Percentiles rank a stretch among this genome's conserved stretches.
Evolutionary conservation across 192 early-diverging fungal species (phyloP).

Genomic region (Coemansia reversa): DNA sequence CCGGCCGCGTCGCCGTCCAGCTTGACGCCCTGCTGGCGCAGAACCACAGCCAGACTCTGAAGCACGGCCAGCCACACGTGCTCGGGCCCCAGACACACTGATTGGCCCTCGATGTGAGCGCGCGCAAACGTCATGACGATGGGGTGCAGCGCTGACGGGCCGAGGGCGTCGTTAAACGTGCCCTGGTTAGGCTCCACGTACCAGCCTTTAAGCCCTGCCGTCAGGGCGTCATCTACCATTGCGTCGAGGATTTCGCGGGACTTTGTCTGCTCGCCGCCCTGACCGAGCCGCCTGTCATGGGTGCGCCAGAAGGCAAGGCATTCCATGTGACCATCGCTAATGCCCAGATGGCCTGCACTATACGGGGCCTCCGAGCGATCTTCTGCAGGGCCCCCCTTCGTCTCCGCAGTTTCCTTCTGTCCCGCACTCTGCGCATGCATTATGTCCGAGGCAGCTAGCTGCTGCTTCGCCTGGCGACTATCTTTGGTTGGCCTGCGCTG

Average conservation of each 20-base stretch:
- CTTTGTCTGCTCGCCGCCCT: constrained; percentile 10
- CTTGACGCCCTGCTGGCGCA: constrained; percentile 8
- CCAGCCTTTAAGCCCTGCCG: constrained; percentile 29
- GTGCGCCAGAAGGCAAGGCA: constrained; percentile 25
- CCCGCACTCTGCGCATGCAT: constrained; percentile 9
- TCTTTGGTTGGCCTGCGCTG: not conserved
- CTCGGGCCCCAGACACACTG: constrained; percentile 35
- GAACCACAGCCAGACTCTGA: constrained; percentile 30
- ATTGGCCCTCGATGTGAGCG: constrained; percentile 28
- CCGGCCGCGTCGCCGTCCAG: not conserved
- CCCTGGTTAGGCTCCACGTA: constrained; percentile 29
- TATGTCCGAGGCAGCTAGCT: not conserved
- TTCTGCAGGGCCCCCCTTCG: constrained; percentile 13
- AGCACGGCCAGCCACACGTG: constrained; percentile 45
- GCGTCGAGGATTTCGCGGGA: constrained; percentile 34
- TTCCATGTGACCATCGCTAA: constrained; percentile 17
- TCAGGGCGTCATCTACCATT: constrained; percentile 34
- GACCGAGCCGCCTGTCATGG: constrained; percentile 32
- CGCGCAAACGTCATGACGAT: constrained; percentile 37
- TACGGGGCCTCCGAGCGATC: constrained; percentile 14
- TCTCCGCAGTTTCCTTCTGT: constrained; percentile 2
- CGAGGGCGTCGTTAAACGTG: constrained; percentile 46
- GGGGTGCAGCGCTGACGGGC: constrained; percentile 34
- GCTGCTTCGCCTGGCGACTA: not conserved
- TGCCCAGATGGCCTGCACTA: constrained; percentile 13